Conservation (phyloP, 2,329 filamentous ascomycete genomes). For the Bertia moriformis region DNA sequence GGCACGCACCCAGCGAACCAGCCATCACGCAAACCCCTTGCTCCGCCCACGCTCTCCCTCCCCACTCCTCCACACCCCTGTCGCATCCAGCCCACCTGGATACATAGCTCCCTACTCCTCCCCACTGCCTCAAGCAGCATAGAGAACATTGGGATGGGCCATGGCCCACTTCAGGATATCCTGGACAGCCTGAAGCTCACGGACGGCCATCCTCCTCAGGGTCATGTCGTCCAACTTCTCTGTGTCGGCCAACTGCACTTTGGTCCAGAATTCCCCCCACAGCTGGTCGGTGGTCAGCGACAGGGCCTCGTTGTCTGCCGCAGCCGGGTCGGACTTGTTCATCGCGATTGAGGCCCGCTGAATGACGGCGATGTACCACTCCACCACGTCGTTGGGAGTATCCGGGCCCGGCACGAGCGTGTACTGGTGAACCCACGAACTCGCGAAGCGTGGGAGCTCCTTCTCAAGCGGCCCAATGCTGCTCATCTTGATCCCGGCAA, state of each 20-base stretch:
- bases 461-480: conserved; percentile 25
- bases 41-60: too few species aligned
- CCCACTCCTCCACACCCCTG: too few species aligned
- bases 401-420: conserved; percentile 32
- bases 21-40: too few species aligned
- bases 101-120: too few species aligned
- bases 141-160: too few species aligned
- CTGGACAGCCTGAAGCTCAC: conserved; percentile 34
- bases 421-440: conserved; percentile 35
- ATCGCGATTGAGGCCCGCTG: conserved; percentile 34
- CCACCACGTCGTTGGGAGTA: conserved; percentile 33
- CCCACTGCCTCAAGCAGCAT: too few species aligned
- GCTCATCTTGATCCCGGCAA: conserved; percentile 19
- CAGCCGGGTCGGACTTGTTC: conserved; percentile 20
- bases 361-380: conserved; percentile 42
- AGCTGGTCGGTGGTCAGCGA: conserved; percentile 21
- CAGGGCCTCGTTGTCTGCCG: conserved; percentile 19
- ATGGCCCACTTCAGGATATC: too few species aligned
- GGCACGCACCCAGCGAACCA: too few species aligned
- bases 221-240: conserved; percentile 29
- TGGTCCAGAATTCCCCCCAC: conserved; percentile 37
- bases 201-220: conserved; percentile 25
- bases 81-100: too few species aligned
- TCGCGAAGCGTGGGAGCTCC: conserved; percentile 23
- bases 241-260: conserved; percentile 25